Conservation (phyloP, 2,329 filamentous ascomycete genomes). For the Sarocladiaceae sp. region DNA sequence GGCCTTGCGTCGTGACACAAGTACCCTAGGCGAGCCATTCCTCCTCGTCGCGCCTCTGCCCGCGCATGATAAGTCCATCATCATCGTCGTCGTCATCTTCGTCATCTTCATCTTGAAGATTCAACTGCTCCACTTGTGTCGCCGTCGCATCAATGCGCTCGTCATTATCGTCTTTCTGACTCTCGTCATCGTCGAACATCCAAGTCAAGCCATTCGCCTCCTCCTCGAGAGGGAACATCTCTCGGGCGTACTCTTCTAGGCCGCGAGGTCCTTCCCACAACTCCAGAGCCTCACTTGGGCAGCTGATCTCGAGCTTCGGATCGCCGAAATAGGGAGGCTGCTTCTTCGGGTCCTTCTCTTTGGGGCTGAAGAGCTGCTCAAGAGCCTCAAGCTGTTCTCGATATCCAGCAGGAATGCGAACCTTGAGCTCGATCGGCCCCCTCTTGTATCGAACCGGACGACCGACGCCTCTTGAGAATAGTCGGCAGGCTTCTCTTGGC, state of each 20-base stretch:
- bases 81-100: constrained; percentile 49
- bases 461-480: constrained; percentile 74
- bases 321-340: constrained; percentile 64
- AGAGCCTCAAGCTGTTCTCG: constrained; percentile 75
- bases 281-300: constrained; percentile 70
- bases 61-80: constrained; percentile 55
- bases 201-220: constrained; percentile 89
- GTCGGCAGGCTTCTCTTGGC: constrained; percentile 74
- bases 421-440: constrained; percentile 76
- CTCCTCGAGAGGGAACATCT: constrained; percentile 93
- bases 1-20: not conserved
- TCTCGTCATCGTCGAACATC: constrained; percentile 62
- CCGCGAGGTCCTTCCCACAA: constrained; percentile 90
- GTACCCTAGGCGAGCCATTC: constrained; percentile 49
- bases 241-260: constrained; percentile 89
- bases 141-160: constrained; percentile 26
- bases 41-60: constrained; percentile 52
- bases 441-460: constrained; percentile 74
- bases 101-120: constrained; percentile 36
- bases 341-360: constrained; percentile 46
- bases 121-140: constrained; percentile 33
- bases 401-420: constrained; percentile 84
- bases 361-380: constrained; percentile 53
- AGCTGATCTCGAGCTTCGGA: constrained; percentile 52
- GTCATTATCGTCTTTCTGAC: constrained; percentile 23